Conservation (phyloP, 2,329 filamentous ascomycete genomes). For the Paraphoma chrysanthemicola region DNA sequence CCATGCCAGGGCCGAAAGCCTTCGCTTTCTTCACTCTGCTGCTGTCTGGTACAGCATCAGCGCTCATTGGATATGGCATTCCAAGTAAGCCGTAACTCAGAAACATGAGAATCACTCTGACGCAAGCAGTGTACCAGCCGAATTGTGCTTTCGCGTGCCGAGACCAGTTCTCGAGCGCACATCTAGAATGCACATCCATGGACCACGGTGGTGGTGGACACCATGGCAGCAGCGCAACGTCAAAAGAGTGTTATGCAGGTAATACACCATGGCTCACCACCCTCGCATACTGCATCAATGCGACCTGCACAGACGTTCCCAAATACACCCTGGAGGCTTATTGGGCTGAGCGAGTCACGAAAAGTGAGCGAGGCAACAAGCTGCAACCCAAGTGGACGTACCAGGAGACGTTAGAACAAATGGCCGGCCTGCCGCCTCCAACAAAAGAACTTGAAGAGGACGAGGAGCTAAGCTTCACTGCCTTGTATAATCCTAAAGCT, state of each 20-base stretch:
- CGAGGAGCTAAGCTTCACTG: background rate
- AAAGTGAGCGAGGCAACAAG: too few relatives aligned
- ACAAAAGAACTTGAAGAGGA: background rate
- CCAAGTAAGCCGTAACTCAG: too few relatives aligned
- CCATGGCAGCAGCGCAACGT: background rate
- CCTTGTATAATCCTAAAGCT: background rate
- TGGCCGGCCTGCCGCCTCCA: background rate
- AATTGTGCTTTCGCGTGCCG: background rate
- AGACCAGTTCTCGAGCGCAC: background rate
- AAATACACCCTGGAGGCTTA: background rate
- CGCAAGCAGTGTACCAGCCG: background rate
- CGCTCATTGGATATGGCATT: too few relatives aligned
- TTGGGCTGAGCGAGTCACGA: background rate
- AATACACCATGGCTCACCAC: background rate
- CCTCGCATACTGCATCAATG: background rate
- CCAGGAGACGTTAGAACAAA: background rate
- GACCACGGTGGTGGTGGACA: background rate
- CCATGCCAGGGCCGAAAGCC: too few relatives aligned
- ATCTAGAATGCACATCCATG: background rate
- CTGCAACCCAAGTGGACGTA: background rate
- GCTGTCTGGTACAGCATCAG: too few relatives aligned
- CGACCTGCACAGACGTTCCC: background rate
- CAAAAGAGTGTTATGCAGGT: background rate
- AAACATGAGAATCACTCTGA: too few relatives aligned
- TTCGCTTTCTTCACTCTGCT: too few relatives aligned